Percentiles rank a stretch among this genome's conserved stretches.
phyloP scores from a whole-genome alignment of 2,329 filamentous ascomycete genomes.

The Scytalidium lignicola region DNA sequence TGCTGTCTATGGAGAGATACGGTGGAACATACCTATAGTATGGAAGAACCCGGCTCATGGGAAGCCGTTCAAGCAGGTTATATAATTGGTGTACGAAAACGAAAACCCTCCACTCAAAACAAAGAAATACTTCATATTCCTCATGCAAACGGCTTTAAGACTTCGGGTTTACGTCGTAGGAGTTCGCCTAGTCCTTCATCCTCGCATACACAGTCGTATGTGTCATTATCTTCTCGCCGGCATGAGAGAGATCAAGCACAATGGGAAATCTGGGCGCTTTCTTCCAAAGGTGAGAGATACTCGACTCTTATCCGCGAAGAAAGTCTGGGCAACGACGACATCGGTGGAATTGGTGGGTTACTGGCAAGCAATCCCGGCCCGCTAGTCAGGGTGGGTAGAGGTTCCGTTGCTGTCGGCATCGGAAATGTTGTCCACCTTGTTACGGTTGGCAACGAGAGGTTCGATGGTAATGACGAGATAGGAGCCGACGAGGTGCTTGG shows the following conservation, averaged over 20 bases:
- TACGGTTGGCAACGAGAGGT: conserved; percentile 59
- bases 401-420: conserved; percentile 64
- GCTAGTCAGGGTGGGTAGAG: conserved; percentile 54
- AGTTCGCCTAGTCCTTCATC: neutral
- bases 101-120: conserved; percentile 25
- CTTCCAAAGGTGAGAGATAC: conserved; percentile 33
- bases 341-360: conserved; percentile 29
- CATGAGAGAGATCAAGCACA: conserved; percentile 1
- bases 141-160: neutral
- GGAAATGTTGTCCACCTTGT: conserved; percentile 71
- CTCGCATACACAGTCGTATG: neutral
- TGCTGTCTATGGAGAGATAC: conserved; percentile 49
- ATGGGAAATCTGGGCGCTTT: conserved; percentile 52
- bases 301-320: conserved; percentile 20
- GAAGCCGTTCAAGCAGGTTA: conserved; percentile 55
- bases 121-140: conserved; percentile 6
- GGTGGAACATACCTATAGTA: conserved; percentile 44
- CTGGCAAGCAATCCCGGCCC: conserved; percentile 64
- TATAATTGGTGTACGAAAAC: conserved; percentile 56
- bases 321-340: neutral
- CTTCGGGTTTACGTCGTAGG: conserved; percentile 20
- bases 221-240: conserved; percentile 11
- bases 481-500: neutral
- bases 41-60: conserved; percentile 63
- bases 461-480: conserved; percentile 35